Percentiles rank a stretch among this genome's conserved stretches.
Evolutionary conservation across 2,329 filamentous ascomycete species (phyloP).

Genomic region (Sporothrix dimorphospora): DNA sequence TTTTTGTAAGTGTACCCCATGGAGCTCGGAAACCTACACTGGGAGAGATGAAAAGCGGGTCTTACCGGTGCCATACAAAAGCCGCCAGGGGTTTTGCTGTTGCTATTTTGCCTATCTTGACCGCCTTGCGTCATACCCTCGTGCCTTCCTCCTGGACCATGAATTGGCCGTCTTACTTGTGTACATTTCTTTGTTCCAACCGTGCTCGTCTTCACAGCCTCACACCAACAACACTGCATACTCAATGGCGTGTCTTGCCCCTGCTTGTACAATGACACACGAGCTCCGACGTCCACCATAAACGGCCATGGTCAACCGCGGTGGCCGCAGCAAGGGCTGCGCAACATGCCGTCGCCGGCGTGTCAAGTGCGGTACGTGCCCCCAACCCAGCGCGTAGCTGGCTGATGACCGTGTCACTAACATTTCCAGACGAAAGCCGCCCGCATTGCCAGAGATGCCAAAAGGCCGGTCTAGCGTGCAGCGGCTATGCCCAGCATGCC

Average conservation of each 20-base stretch:
- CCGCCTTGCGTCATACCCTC: neutral
- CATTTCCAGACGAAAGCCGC: neutral
- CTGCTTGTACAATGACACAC: neutral
- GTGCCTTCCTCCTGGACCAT: neutral
- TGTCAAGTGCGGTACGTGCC: neutral
- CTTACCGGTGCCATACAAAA: neutral
- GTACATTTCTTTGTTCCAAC: neutral
- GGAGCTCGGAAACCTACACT: neutral
- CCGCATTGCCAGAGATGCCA: neutral
- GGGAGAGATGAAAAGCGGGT: neutral
- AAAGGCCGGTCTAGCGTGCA: neutral
- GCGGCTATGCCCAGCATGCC: conserved; percentile 7
- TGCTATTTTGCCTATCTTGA: neutral
- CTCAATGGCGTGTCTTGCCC: neutral
- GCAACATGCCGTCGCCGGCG: neutral
- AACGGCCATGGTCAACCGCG: conserved; percentile 13
- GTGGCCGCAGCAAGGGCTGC: conserved; percentile 13
- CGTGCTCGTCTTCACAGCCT: neutral
- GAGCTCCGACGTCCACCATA: neutral
- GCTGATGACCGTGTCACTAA: neutral
- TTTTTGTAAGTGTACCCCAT: no score
- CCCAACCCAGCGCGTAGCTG: no score
- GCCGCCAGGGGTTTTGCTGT: no score
- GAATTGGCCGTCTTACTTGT: neutral
- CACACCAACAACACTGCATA: neutral